A percentile compares a stretch with the other conserved stretches of the same genome.
These are phyloP conservation scores for Neurospora hispaniola DNA, from an alignment of 495 filamentous ascomycete genomes.

Conservation along the genomic window DNA sequence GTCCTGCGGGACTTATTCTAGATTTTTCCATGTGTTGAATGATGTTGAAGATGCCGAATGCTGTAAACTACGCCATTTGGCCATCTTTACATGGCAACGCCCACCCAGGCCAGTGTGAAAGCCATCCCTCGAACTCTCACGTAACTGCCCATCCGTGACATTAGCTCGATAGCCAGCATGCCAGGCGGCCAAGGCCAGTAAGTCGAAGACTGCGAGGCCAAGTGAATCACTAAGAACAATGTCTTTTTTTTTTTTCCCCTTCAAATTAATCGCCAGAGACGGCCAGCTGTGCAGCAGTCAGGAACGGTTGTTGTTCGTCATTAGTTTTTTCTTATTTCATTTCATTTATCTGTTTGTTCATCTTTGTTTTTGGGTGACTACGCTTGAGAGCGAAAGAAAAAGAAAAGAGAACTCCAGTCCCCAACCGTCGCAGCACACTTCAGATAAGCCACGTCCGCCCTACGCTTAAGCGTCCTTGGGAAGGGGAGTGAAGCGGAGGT, in stretches of 20 bases:
- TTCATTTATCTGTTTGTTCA: no score
- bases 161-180: neutral
- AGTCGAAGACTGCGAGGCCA: neutral
- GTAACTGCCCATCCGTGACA: neutral
- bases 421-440: neutral
- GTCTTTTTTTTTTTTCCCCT: neutral
- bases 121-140: neutral
- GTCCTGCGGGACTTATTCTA: neutral
- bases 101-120: neutral
- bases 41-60: neutral
- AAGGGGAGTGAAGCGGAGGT: slow-evolving; percentile 61
- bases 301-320: neutral
- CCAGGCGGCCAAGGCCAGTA: neutral
- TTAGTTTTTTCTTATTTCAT: no score
- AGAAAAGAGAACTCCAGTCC: neutral
- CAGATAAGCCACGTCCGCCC: neutral
- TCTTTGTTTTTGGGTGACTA: no score
- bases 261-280: neutral
- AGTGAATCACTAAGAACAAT: neutral
- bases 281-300: neutral
- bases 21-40: neutral
- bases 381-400: no score
- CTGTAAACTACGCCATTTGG: neutral
- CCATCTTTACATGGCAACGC: neutral
- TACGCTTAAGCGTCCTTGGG: slow-evolving; percentile 36